phyloP scores from a whole-genome alignment of 2,329 filamentous ascomycete species.

The Chrysosporium queenslandicum region DNA sequence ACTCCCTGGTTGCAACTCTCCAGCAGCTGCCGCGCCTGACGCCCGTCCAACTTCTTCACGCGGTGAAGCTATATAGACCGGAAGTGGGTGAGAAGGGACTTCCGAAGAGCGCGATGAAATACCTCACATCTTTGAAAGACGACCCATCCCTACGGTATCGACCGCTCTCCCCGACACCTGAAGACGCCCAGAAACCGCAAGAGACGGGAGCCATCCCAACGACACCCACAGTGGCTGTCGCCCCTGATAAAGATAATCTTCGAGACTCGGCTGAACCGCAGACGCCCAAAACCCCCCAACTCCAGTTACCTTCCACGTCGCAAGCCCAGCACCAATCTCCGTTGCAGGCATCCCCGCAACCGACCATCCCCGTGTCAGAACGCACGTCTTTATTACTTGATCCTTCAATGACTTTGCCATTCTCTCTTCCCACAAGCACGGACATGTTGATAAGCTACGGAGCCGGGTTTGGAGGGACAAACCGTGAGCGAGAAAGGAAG shows the following conservation, averaged over 20 bases:
- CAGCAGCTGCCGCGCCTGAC: constrained; percentile 78
- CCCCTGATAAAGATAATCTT: neutral
- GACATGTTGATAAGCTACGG: constrained; percentile 96
- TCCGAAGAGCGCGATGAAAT: constrained; percentile 78
- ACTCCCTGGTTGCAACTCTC: constrained; percentile 76
- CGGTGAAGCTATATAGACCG: constrained; percentile 82
- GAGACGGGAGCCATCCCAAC: constrained; percentile 16
- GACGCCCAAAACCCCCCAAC: constrained; percentile 13
- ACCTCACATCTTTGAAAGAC: constrained; percentile 68
- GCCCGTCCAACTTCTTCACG: constrained; percentile 80
- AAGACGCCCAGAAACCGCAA: constrained; percentile 21
- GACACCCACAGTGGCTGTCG: neutral
- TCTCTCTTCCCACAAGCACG: constrained; percentile 87
- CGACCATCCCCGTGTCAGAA: constrained; percentile 16
- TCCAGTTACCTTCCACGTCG: neutral
- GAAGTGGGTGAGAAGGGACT: constrained; percentile 93
- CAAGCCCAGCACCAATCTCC: neutral
- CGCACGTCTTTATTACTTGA: constrained; percentile 57
- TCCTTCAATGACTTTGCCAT: constrained; percentile 84
- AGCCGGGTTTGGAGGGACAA: constrained; percentile 84
- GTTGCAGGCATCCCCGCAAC: constrained; percentile 7
- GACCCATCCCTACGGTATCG: constrained; percentile 52
- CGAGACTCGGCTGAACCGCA: constrained; percentile 6
- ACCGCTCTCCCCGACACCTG: constrained; percentile 23
- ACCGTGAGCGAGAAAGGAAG: constrained; percentile 82